A percentile compares a stretch with the other conserved stretches of the same genome.
Evolutionary conservation across 1,284 basidiomycete genomes (phyloP).

Genomic region (Cutaneotrichosporon sp.): DNA sequence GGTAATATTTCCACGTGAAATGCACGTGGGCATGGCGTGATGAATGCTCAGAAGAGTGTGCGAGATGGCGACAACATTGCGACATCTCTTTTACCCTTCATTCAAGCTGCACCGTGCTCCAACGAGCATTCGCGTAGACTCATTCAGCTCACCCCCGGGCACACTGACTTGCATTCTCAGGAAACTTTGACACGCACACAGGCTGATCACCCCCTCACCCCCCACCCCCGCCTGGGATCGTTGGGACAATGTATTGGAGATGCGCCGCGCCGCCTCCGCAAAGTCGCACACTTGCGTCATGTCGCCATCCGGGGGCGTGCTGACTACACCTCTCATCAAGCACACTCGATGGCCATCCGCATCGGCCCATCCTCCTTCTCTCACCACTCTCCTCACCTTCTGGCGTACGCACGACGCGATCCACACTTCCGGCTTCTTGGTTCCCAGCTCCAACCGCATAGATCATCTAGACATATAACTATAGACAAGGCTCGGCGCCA

Average conservation of each 20-base stretch:
- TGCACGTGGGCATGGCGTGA: conserved; percentile 8
- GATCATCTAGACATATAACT: conserved; percentile 3
- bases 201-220: too few species aligned
- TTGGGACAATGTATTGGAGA: background rate
- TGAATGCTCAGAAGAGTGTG: background rate
- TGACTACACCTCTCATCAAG: background rate
- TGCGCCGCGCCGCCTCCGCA: background rate
- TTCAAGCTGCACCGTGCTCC: background rate
- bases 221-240: background rate
- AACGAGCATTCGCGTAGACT: background rate
- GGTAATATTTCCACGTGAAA: background rate
- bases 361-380: background rate
- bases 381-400: background rate
- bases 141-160: too few species aligned
- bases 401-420: background rate
- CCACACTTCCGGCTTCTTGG: background rate
- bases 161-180: background rate
- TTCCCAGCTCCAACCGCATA: background rate
- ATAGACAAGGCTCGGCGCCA: background rate
- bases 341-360: too few species aligned
- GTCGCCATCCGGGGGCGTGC: conserved; percentile 8
- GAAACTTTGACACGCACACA: background rate
- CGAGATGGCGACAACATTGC: conserved; percentile 9
- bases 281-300: conserved; percentile 9
- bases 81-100: conserved; percentile 3